These are phyloP conservation scores for Eleusine indica DNA, from an alignment of 176 grass and related monocot species.

Conservation along the genomic window DNA sequence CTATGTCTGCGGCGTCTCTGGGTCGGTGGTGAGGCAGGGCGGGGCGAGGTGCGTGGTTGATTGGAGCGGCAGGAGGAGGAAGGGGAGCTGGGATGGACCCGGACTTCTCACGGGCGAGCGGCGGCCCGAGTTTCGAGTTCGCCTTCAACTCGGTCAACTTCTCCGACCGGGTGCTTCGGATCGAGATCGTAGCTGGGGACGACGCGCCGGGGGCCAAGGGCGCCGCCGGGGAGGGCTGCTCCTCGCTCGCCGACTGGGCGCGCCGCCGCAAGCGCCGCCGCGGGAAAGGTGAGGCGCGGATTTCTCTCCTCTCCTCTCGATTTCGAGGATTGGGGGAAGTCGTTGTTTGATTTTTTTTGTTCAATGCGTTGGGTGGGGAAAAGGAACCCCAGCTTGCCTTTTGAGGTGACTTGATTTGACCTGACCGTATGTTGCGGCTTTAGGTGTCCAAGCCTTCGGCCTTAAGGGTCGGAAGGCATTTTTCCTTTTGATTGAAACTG, in stretches of 20 bases:
- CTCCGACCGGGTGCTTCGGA: constrained; percentile 87
- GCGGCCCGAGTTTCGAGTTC: constrained; percentile 76
- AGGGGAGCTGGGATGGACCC: constrained; percentile 54
- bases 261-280: constrained; percentile 65
- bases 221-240: constrained; percentile 50
- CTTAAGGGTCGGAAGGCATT: constrained; percentile 22
- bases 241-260: constrained; percentile 74
- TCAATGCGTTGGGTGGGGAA: constrained; percentile 9
- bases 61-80: constrained; percentile 8
- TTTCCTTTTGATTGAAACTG: constrained; percentile 18
- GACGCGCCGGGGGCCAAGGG: constrained; percentile 54
- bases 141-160: constrained; percentile 95
- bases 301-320: not conserved
- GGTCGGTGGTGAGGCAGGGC: not conserved
- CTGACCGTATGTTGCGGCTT: constrained; percentile 35
- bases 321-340: not conserved
- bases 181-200: constrained; percentile 76
- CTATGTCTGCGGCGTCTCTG: not conserved
- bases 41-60: not conserved
- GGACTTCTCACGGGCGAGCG: constrained; percentile 71
- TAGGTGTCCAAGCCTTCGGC: constrained; percentile 34
- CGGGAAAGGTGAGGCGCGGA: constrained; percentile 56
- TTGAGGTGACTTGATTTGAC: constrained; percentile 21
- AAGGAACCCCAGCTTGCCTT: constrained; percentile 1
- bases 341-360: constrained; percentile 14